Evolutionary conservation across 2,329 filamentous ascomycete species (phyloP).

Genomic region (Colletotrichum sp.): DNA sequence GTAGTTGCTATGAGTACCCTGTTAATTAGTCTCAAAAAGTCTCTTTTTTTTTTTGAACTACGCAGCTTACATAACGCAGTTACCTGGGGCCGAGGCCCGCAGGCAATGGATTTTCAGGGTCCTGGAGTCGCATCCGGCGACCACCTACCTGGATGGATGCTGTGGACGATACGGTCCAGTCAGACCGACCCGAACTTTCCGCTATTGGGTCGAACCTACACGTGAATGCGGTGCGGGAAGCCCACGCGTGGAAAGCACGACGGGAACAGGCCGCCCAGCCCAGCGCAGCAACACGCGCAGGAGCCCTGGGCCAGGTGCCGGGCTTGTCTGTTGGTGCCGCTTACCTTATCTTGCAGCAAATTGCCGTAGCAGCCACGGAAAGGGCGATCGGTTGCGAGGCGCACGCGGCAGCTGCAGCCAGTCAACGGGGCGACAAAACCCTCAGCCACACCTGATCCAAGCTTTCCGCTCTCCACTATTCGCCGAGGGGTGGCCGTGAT

Average conservation of each 20-base stretch:
- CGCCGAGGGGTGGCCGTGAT: not conserved
- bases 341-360: not conserved
- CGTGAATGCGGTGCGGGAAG: not conserved
- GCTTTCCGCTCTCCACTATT: not conserved
- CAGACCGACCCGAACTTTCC: not conserved
- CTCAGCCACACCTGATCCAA: not conserved
- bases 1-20: no score
- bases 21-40: no score
- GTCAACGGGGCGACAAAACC: not conserved
- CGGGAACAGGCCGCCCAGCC: not conserved
- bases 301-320: not conserved
- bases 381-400: not conserved
- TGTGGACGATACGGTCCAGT: not conserved
- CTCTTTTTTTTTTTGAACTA: no score
- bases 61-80: no score
- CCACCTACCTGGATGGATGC: not conserved
- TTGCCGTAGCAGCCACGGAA: not conserved
- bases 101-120: slow-evolving; percentile 6
- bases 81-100: no score
- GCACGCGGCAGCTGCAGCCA: not conserved
- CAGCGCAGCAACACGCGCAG: not conserved
- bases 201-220: not conserved
- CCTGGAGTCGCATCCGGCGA: not conserved
- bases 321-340: not conserved
- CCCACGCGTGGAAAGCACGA: not conserved